Conservation (phyloP, 1,139 yeast genomes). For the Geotrichum aggregatum region DNA sequence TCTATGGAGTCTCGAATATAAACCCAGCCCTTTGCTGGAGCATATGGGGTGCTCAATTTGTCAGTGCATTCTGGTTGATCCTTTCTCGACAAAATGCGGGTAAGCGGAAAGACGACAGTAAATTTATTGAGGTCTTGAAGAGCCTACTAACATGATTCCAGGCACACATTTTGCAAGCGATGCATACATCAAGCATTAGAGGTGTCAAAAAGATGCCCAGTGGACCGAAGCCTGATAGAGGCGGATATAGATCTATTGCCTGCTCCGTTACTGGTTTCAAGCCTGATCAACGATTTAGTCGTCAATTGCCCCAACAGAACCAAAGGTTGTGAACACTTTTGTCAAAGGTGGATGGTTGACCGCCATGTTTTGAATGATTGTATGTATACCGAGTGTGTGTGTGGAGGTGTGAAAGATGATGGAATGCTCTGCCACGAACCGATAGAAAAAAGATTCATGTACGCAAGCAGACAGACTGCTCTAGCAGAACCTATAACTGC, state of each 20-base stretch:
- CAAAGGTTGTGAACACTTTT: constrained; percentile 58
- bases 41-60: constrained; percentile 43
- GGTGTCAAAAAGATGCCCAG: constrained; percentile 52
- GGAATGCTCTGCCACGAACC: constrained; percentile 15
- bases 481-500: neutral
- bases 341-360: constrained; percentile 58
- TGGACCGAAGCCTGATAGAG: constrained; percentile 53
- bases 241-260: constrained; percentile 49
- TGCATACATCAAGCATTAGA: constrained; percentile 24
- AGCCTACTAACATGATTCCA: neutral
- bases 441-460: constrained; percentile 11
- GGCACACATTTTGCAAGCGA: constrained; percentile 37
- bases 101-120: neutral
- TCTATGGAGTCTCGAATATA: constrained; percentile 36
- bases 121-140: constrained; percentile 46
- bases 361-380: constrained; percentile 52
- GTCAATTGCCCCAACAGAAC: constrained; percentile 52
- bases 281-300: constrained; percentile 57
- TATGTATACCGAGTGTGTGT: constrained; percentile 49
- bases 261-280: constrained; percentile 58
- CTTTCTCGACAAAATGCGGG: constrained; percentile 38
- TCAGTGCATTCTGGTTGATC: constrained; percentile 35
- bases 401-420: constrained; percentile 28
- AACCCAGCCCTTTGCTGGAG: constrained; percentile 38
- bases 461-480: neutral